Conservation (phyloP, 2,329 filamentous ascomycete genomes). For the Sphaceloma murrayae region DNA sequence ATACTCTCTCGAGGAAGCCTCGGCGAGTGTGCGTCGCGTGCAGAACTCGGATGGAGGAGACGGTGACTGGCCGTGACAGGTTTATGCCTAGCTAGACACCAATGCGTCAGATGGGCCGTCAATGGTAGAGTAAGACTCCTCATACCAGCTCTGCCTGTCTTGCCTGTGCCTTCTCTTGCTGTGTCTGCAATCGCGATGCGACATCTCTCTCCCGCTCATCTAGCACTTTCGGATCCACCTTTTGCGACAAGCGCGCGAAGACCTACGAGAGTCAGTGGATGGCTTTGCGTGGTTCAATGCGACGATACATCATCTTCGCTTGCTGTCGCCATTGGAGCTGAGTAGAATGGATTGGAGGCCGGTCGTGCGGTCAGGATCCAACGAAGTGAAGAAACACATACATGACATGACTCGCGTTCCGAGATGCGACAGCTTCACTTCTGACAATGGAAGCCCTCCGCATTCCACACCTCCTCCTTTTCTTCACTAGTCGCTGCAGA, state of each 20-base stretch:
- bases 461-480: no score
- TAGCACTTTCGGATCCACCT: conserved; percentile 48
- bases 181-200: conserved; percentile 48
- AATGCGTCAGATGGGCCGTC: not conserved
- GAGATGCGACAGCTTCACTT: no score
- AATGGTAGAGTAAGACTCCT: no score
- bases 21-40: conserved; percentile 75
- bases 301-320: conserved; percentile 12
- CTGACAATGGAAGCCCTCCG: no score
- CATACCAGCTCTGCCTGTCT: conserved; percentile 57
- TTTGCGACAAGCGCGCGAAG: conserved; percentile 51
- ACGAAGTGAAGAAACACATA: no score
- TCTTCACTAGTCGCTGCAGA: no score
- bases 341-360: not conserved
- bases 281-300: no score
- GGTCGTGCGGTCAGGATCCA: not conserved
- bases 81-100: conserved; percentile 61
- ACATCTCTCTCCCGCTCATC: conserved; percentile 52
- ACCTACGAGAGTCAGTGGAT: conserved; percentile 37
- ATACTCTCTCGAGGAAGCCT: conserved; percentile 70
- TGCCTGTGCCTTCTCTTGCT: conserved; percentile 53
- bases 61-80: conserved; percentile 74
- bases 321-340: conserved; percentile 10
- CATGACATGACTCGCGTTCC: not conserved
- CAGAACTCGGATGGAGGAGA: conserved; percentile 75